Percentiles rank a stretch among this genome's conserved stretches.
phyloP scores from a whole-genome alignment of 2,329 filamentous ascomycete genomes.

The Scorias spongiosa region DNA sequence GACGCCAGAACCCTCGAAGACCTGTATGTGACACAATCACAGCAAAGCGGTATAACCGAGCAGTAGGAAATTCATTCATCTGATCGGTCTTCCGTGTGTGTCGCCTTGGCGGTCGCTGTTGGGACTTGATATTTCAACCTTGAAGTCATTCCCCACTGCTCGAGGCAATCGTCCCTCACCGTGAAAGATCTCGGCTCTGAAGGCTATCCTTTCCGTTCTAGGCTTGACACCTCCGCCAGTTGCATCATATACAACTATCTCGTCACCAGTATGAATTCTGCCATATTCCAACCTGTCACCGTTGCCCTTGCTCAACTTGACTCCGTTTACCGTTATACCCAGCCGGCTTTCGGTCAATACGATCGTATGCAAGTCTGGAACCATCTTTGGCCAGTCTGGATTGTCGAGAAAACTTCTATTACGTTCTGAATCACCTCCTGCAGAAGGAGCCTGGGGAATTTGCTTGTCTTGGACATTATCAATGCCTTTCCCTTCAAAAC shows the following conservation, averaged over 20 bases:
- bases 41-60: no score
- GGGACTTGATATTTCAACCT: background rate
- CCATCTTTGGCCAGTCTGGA: background rate
- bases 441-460: background rate
- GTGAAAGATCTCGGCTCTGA: slow-evolving; percentile 28
- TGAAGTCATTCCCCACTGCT: slow-evolving; percentile 1
- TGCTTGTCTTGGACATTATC: background rate
- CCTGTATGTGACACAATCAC: no score
- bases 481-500: slow-evolving; percentile 56
- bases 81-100: no score
- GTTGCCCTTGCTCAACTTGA: slow-evolving; percentile 43
- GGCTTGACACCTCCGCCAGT: slow-evolving; percentile 25
- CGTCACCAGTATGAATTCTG: slow-evolving; percentile 60
- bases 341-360: slow-evolving; percentile 65
- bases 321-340: slow-evolving; percentile 64
- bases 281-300: slow-evolving; percentile 42
- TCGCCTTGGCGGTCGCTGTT: no score
- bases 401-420: background rate
- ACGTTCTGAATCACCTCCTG: background rate
- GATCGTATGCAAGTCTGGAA: slow-evolving; percentile 45
- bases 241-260: slow-evolving; percentile 48
- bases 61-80: no score
- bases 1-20: no score
- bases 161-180: slow-evolving; percentile 19
- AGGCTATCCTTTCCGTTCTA: slow-evolving; percentile 17